phyloP scores from a whole-genome alignment of 805 yeast species.

The Hanseniaspora guilliermondii region DNA sequence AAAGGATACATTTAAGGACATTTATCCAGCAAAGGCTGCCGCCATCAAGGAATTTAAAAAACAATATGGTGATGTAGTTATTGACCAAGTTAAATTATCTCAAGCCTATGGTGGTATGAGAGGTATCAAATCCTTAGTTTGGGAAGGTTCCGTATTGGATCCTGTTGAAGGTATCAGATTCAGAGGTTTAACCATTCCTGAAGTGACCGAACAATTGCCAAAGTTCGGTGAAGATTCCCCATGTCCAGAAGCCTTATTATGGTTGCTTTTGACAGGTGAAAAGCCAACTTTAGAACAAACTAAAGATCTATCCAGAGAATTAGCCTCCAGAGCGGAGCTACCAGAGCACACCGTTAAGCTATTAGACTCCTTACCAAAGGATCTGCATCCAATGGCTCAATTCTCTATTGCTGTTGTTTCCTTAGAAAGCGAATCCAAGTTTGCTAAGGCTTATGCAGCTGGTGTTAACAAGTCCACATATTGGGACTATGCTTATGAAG shows the following conservation, averaged over 20 bases:
- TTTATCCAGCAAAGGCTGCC: constrained; percentile 83
- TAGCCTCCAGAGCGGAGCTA: constrained; percentile 63
- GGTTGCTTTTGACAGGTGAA: constrained; percentile 76
- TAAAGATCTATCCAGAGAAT: constrained; percentile 57
- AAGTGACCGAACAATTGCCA: constrained; percentile 61
- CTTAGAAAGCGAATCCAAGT: constrained; percentile 68
- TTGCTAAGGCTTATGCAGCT: constrained; percentile 71
- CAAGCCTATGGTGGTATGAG: constrained; percentile 90
- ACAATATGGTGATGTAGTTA: constrained; percentile 66
- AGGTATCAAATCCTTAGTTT: constrained; percentile 72
- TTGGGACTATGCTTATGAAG: constrained; percentile 77
- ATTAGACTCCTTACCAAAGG: constrained; percentile 60
- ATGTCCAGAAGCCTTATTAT: constrained; percentile 69
- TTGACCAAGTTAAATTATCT: constrained; percentile 62
- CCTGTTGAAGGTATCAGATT: constrained; percentile 78
- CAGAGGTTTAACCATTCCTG: constrained; percentile 76
- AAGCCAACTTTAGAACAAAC: constrained; percentile 63
- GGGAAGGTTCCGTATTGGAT: constrained; percentile 83
- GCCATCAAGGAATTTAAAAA: constrained; percentile 72
- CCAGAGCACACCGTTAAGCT: constrained; percentile 68
- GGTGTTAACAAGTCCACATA: constrained; percentile 74
- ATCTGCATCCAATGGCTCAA: constrained; percentile 84
- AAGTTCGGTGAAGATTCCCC: constrained; percentile 62
- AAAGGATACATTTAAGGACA: constrained; percentile 87
- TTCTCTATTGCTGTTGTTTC: constrained; percentile 74